A percentile compares a stretch with the other conserved stretches of the same genome.
phyloP scores from a whole-genome alignment of 2,329 filamentous ascomycete species.

The Scopulariopsis brevicaulis region DNA sequence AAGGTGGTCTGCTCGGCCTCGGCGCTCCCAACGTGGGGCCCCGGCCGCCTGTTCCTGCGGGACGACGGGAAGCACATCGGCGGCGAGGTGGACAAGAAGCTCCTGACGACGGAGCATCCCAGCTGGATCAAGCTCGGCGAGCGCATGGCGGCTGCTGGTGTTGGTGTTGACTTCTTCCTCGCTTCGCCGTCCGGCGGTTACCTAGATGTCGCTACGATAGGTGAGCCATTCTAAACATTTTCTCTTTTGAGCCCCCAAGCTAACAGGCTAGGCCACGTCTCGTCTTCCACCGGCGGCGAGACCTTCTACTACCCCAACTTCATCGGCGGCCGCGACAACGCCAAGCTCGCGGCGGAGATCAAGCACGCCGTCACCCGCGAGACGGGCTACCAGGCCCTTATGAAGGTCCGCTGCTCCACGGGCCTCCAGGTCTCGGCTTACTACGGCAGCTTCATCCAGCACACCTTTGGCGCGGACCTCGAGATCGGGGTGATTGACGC shows the following conservation, averaged over 20 bases:
- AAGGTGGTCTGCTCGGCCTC: slow-evolving; percentile 85
- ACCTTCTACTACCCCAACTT: slow-evolving; percentile 97
- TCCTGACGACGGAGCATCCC: slow-evolving; percentile 82
- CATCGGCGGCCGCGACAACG: slow-evolving; percentile 71
- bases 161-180: slow-evolving; percentile 91
- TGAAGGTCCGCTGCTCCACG: slow-evolving; percentile 98
- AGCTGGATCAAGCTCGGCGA: slow-evolving; percentile 77
- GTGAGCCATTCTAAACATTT: slow-evolving; percentile 22
- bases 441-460: slow-evolving; percentile 92
- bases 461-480: slow-evolving; percentile 87
- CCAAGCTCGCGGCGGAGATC: slow-evolving; percentile 77
- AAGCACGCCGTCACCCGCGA: slow-evolving; percentile 78
- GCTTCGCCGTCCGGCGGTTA: slow-evolving; percentile 84
- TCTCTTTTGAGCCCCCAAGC: neutral
- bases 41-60: slow-evolving; percentile 71
- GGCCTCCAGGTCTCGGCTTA: slow-evolving; percentile 90
- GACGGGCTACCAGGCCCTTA: slow-evolving; percentile 88
- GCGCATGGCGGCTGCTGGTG: slow-evolving; percentile 76
- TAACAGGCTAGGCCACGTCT: slow-evolving; percentile 55
- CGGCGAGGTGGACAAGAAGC: slow-evolving; percentile 83
- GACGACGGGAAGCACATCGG: slow-evolving; percentile 81
- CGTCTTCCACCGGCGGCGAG: slow-evolving; percentile 85
- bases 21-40: slow-evolving; percentile 84
- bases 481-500: slow-evolving; percentile 88
- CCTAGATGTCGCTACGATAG: slow-evolving; percentile 85